Base-by-base conservation (phyloP, 1,284 basidiomycete genomes). In the Ganoderma meredithae region DNA sequence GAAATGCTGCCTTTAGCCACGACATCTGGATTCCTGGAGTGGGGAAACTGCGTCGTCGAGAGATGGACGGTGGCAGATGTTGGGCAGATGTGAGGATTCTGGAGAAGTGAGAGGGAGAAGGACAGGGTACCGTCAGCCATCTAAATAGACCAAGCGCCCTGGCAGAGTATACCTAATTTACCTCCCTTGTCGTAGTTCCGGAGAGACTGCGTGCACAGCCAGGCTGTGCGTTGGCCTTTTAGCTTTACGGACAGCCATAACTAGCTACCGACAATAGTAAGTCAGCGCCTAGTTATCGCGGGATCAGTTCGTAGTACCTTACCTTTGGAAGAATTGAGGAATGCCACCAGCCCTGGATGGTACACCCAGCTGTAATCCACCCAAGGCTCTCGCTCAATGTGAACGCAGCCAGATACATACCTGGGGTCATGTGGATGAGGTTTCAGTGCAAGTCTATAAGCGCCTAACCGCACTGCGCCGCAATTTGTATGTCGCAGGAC, bases 1-100 rank as follows among this genome's bases (percentile, higher is more conserved):
- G 58, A 0, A 60, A 41, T 40, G 58, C 58, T 17, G 58, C 22
- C 40, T 65, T 72, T 0, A 72, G 27, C 69, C 69, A 70, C 43
- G 71, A 70, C 65, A 70, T 69, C 9, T 9, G 36, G 52, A n/a
- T 52, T 3, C 2, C 15, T 25, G 13, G 49, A 10, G 52, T 33
- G 33, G 13, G 15, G 15, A 19, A 22, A 4, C 44, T 47, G n/a
- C 19, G 44, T 49, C 10, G 47, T 49, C 47, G 10, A 13, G 10
- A 49, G 47, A 4, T 9, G 22, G 22, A 5, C n/a, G 44, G n/a
- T 47, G 6, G 19, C 2, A 22, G 22, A 9, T 47, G n/a, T n/a
- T 7, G 44, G n/a, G n/a, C 10, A 9, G 8, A 4, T 13, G 47
- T 49, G 36, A 49, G 47, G 47, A 13, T 5, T 49, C 22, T 9